Percentiles rank a stretch among this genome's conserved stretches.
phyloP scores from a whole-genome alignment of 192 early-diverging fungal genomes.

The Cetraspora pellucida region DNA sequence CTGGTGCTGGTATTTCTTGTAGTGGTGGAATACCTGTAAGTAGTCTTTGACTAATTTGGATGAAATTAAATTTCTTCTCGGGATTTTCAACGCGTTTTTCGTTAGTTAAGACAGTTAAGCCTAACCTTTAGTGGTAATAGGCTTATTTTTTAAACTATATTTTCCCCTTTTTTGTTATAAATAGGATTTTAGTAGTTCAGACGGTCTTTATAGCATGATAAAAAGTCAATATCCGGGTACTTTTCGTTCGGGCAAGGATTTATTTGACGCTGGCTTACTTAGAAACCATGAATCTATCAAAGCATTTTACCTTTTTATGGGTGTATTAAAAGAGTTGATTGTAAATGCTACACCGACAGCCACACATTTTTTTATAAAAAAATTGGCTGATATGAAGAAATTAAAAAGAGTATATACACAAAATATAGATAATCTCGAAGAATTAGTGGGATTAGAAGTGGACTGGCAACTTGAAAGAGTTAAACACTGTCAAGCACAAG shows the following conservation, averaged over 20 bases:
- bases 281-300: constrained; percentile 61
- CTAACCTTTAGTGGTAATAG: not conserved
- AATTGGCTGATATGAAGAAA: constrained; percentile 71
- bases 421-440: constrained; percentile 95
- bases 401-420: constrained; percentile 93
- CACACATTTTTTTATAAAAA: constrained; percentile 85
- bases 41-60: not conserved
- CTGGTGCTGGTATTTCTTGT: constrained; percentile 91
- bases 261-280: constrained; percentile 87
- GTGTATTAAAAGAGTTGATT: constrained; percentile 76
- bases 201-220: constrained; percentile 86
- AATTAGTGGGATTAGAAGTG: constrained; percentile 63
- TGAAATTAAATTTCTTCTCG: not conserved
- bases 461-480: constrained; percentile 41
- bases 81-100: not conserved
- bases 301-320: constrained; percentile 83
- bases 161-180: constrained; percentile 13
- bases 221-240: constrained; percentile 72
- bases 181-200: constrained; percentile 82
- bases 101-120: not conserved
- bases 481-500: constrained; percentile 58
- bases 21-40: constrained; percentile 85
- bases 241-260: constrained; percentile 76
- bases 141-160: not conserved
- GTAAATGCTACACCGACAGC: constrained; percentile 75